Evolutionary conservation across 257 asterid species (phyloP), one percentile per base, ranked within the genome.

Genomic region (Penstemon eatonii): DNA sequence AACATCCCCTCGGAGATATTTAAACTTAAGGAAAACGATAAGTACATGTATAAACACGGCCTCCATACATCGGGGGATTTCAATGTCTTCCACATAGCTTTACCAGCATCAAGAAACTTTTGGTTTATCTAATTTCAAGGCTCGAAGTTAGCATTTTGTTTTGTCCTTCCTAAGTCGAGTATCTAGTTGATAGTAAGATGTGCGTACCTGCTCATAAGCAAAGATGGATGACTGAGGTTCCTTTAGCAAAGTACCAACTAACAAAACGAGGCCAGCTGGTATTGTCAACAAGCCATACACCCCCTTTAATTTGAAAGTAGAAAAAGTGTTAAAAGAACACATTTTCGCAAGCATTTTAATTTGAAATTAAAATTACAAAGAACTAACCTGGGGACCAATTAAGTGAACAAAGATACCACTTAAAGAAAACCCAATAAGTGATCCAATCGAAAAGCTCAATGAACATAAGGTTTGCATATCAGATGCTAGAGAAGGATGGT

Each of bases 401-500:
- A 91, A 83, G 82, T 89, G 92, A 65, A 94, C 96, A 62, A 89
- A 78, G 66, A 89, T 73, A 46, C 99, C 99, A 67, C 99, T 89
- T 39, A 91, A 47, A 9, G 97, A 76, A 75, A 81, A 94, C 25
- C 99, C 99, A 8, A 91, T 50, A 5, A 94, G 89, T 13, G 96
- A 76, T 8, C 99, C 99, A 19, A 89, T 83, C 0, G 99, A 89
- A 56, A 96, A 67, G 77, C 99, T 91, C 77, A 94, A 76, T 44
- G 96, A 80, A 38, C 99, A 94, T 67, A 94, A 85, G 80, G 96
- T 91, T 80, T 94, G 99, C 89, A 94, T 85, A 75, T 94, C 96
- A 51, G 96, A 83, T 66, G 99, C 99, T 55, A 91, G 89, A 43
- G 86, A 82, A 60, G 93, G 96, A 76, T 79, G 87, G 56, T 43